phyloP scores from a whole-genome alignment of 768 basidiomycete genomes.

The Kwoniella mangroviensis region DNA sequence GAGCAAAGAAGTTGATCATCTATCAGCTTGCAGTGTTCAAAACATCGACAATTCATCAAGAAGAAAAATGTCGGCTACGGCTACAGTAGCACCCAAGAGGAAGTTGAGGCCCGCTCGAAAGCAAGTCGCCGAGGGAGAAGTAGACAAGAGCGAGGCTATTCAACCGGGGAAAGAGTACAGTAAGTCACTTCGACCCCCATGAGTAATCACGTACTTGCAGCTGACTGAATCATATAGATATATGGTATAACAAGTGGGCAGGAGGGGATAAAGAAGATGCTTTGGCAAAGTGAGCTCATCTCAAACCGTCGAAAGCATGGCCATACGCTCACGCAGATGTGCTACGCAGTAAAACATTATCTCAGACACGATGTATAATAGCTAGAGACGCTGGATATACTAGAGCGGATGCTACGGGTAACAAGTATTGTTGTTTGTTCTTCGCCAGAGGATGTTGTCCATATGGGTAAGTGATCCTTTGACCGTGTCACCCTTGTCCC shows the following conservation, averaged over 20 bases:
- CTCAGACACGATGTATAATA: constrained; percentile 88
- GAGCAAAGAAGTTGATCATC: no score
- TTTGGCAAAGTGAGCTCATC: constrained; percentile 78
- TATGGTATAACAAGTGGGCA: constrained; percentile 99
- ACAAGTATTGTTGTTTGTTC: constrained; percentile 92
- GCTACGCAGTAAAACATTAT: constrained; percentile 80
- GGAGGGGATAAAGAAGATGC: constrained; percentile 96
- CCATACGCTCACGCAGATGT: not conserved
- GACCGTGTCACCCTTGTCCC: no score
- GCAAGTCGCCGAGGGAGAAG: constrained; percentile 87
- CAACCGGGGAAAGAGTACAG: constrained; percentile 98
- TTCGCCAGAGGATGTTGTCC: constrained; percentile 96
- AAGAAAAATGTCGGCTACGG: not conserved
- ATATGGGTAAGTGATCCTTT: constrained; percentile 65
- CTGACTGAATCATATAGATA: constrained; percentile 62
- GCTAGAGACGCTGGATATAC: constrained; percentile 89
- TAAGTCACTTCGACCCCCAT: constrained; percentile 60
- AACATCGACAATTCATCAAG: no score
- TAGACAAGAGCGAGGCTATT: constrained; percentile 82
- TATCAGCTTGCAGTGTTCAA: no score
- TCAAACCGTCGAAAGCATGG: not conserved
- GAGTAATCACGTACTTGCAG: not conserved
- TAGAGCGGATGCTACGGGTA: constrained; percentile 89
- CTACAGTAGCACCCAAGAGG: constrained; percentile 41
- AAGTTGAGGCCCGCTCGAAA: constrained; percentile 90